These are phyloP conservation scores for Theileria parva DNA, from an alignment of 169 alveolate genomes.

Conservation along the genomic window DNA sequence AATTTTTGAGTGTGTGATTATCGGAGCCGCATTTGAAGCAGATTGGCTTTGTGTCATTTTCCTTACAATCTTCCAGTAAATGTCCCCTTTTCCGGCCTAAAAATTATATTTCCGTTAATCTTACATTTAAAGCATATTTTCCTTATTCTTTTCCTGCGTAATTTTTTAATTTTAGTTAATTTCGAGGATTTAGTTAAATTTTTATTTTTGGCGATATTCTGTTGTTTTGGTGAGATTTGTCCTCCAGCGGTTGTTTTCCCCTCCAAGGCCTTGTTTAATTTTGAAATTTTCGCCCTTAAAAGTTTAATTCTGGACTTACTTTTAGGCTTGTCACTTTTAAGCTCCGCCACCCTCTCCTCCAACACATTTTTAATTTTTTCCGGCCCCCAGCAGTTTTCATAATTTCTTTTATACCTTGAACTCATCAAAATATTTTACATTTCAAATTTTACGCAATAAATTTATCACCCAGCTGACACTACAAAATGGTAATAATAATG, in stretches of 20 bases:
- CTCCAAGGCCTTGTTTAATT: conserved; percentile 32
- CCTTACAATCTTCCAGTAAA: conserved; percentile 43
- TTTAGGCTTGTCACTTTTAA: conserved; percentile 23
- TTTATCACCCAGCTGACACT: too few species aligned
- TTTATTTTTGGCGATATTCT: not conserved
- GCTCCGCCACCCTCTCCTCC: conserved; percentile 37
- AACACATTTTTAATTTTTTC: conserved; percentile 35
- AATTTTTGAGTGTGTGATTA: conserved; percentile 54
- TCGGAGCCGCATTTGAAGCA: conserved; percentile 74
- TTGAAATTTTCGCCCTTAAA: conserved; percentile 31
- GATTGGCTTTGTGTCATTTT: conserved; percentile 4
- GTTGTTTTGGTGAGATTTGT: conserved; percentile 29
- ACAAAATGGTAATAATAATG: not conserved
- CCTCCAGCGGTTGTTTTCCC: conserved; percentile 47
- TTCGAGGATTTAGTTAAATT: not conserved
- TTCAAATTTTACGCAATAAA: too few species aligned
- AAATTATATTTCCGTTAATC: not conserved
- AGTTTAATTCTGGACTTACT: conserved; percentile 37
- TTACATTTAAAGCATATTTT: conserved; percentile 51
- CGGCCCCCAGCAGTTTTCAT: conserved; percentile 46
- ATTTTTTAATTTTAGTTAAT: too few species aligned
- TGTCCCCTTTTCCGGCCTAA: conserved; percentile 66
- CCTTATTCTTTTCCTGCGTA: conserved; percentile 2
- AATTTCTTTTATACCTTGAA: conserved; percentile 31
- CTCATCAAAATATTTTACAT: conserved; percentile 6